A percentile compares a stretch with the other conserved stretches of the same genome.
Evolutionary conservation across 2,329 filamentous ascomycete genomes (phyloP).

Genomic region (Exophiala spinifera): DNA sequence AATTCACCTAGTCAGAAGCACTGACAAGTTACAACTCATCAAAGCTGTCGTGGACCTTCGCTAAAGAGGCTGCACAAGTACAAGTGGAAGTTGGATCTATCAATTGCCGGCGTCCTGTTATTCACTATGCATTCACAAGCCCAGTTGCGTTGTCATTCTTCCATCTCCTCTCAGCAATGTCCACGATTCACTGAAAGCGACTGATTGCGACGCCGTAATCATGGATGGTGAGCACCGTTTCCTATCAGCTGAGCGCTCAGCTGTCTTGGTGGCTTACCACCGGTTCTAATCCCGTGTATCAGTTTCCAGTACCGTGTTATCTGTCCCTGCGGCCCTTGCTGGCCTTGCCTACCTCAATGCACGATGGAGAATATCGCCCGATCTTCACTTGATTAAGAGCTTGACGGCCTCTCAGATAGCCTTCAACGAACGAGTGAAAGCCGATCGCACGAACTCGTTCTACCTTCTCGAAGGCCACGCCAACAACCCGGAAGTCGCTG

Average conservation of each 20-base stretch:
- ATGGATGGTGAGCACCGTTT: background rate
- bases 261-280: background rate
- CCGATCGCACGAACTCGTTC: conserved; percentile 67
- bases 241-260: background rate
- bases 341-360: conserved; percentile 77
- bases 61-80: too few relatives aligned
- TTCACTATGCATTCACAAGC: too few relatives aligned
- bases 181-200: too few relatives aligned
- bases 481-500: conserved; percentile 49
- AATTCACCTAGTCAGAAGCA: too few relatives aligned
- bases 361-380: conserved; percentile 63
- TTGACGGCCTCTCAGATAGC: conserved; percentile 47
- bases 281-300: background rate
- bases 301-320: conserved; percentile 9
- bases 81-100: too few relatives aligned
- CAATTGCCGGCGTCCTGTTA: too few relatives aligned
- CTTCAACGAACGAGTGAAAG: conserved; percentile 47
- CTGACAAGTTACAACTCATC: too few relatives aligned
- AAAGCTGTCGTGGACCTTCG: too few relatives aligned
- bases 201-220: background rate
- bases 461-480: conserved; percentile 71
- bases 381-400: conserved; percentile 56
- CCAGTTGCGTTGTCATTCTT: too few relatives aligned
- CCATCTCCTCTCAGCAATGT: too few relatives aligned
- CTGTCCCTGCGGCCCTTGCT: conserved; percentile 54